Base-by-base conservation (phyloP, 352 stramenopile species). In the Albugo candida region DNA sequence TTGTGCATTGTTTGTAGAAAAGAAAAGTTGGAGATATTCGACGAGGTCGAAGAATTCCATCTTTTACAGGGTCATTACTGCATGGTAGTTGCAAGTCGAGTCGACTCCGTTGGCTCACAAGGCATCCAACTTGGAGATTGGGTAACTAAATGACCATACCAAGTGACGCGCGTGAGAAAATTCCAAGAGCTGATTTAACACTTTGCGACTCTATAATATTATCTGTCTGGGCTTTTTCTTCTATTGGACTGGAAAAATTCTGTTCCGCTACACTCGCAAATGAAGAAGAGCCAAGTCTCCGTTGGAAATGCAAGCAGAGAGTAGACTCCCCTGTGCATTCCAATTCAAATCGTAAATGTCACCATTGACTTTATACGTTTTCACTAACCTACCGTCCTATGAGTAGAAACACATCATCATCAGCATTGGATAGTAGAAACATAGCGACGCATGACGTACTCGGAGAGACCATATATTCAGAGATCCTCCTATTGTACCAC, bases 331-430 rank as follows among this genome's bases (percentile, higher is more conserved):
- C 54, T 83, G 58, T 55, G 76, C 71, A 70, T 97, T 98, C 94
- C 94, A 99, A 60, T 95, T 95, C 54, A 99, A 92, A 69, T 99
- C 94, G 75, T 98, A 99, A 68, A 98, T 98, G 73, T 98, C 94
- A 43, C 85, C 85, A 64, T 82, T 78, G 43, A 78, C 82, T 67
- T 92, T 68, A 61, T 87, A 92, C 62, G 72, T 83, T 64, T 91
- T 89, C 40, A 82, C 63, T 57, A 92, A 65, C 36, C 60, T 63
- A 13, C 74, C 69, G 27, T 87, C 73, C 77, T 89, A 51, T 48
- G 13, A 11, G 38, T 18, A 42, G 14, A 35, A 5, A 48, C 49
- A 59, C 2, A 52, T 42, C 49, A 19, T 21, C 44, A 47, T 2
- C 19, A 27, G 10, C 6, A 52, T 35, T 11, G 38, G n/a, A 5